Base-by-base conservation (phyloP, 2,329 filamentous ascomycete genomes). In the Pestalotiopsis sp. region DNA sequence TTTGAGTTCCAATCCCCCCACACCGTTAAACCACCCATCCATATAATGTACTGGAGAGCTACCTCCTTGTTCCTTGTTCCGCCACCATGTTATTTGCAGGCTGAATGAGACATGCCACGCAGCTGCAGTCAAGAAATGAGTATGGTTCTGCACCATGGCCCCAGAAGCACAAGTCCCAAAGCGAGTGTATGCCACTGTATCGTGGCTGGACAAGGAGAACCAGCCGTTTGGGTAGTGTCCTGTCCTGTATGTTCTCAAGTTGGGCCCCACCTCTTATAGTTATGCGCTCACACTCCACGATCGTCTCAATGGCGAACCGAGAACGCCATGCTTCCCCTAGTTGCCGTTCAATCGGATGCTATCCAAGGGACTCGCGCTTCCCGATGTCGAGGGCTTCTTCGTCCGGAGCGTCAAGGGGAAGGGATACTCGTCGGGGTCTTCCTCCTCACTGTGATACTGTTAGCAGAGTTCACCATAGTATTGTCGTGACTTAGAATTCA, bases 391-490 rank as follows among this genome's bases (percentile, higher is more conserved):
- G 17, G 73, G 67, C 69, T 84, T 84, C 82, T 88, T 88, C 20
- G 83, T 82, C 72, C 87, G 84, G 69, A 90, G 81, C 6, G 87
- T 89, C 71, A 90, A 78, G 31, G 87, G 87, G 80, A 89, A 90
- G 1, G 86, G 85, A 72, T 89, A 89, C 76, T 90, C 88, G n/a
- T 90, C 95, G 0, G 92, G 90, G 74, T 98, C 96, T 84, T 98
- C 96, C 80, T 98, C 95, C 81, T 96, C 94, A 82, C 94, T 97
- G 76, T 17, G 72, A 49, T 52, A 71, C 39, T 69, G 61, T 52
- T 65, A 49, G 49, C 56, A 67, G 9, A 31, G 57, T 20, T 2
- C 20, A 41, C 20, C 9, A 61, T 13, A 41, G 65, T 41, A 45
- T 56, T 41, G 20, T n/a, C 12, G 59, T 27, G 27, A 31, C 31